Evolutionary conservation across 108 stramenopile genomes (phyloP), one percentile per base, ranked within the genome.

Genomic region (Nitzschia inconspicua): DNA sequence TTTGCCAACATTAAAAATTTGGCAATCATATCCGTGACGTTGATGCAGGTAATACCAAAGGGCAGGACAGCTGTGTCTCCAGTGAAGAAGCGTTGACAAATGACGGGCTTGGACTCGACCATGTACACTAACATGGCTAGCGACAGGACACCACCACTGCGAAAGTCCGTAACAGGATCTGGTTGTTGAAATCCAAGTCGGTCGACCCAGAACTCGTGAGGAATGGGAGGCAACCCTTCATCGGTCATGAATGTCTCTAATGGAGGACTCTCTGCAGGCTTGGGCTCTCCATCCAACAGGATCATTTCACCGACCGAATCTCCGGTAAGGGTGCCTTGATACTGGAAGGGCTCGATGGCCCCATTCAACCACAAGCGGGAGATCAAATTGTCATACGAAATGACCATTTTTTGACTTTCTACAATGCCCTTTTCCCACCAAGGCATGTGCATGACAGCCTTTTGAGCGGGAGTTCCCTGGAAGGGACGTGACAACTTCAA

Each of bases 101-200:
- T 50, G 6, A 49, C 50, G 2, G 69, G 73, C 11, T 55, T 63
- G 11, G 73, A 70, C 58, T 86, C 85, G 23, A 86, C 84, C 62
- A 93, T 82, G 62, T 89, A 75, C 6, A 89, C 84, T 67, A 93
- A 47, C 82, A 93, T 81, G 35, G 84, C 91, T 51, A 93, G 56
- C 16, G 69, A 70, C 19, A 93, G 56, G 19, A 93, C 86, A n/a
- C 91, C 91, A 14, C 91, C 88, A 9, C 87, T 88, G 48, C 91
- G 76, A 79, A 93, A 93, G 73, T 93, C 91, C 4, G 91, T 93
- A 7, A 89, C 88, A 2, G 91, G 91, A 73, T 92, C 91, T 19
- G 73, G 64, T 60, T 92, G 91, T 66, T 92, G 91, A 65, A 92
- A 92, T 42, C 91, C 91, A 26, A 89, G 40, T 32, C 87, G 78